Evolutionary conservation across 257 asterid species (phyloP).

Genomic region (Rauvolfia tetraphylla): DNA sequence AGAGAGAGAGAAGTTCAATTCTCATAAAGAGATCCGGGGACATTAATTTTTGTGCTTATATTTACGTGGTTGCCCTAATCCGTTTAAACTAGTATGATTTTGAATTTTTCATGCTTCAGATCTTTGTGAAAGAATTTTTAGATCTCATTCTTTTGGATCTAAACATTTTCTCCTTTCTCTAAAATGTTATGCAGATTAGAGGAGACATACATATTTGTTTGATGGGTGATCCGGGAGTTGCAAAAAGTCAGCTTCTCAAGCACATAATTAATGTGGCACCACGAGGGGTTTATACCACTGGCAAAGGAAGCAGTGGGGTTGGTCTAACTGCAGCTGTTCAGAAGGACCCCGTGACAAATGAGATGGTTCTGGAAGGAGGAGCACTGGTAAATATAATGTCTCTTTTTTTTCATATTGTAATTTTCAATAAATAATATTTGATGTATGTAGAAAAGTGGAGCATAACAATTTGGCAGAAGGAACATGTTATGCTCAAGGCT

Average conservation of each 20-base stretch:
- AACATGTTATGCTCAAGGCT: not conserved
- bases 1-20: not conserved
- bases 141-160: not conserved
- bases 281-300: constrained; percentile 93
- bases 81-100: not conserved
- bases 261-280: constrained; percentile 98
- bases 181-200: constrained; percentile 49
- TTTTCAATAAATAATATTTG: not conserved
- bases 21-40: constrained; percentile 3
- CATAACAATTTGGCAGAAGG: not conserved
- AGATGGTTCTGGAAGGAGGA: constrained; percentile 98
- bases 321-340: constrained; percentile 99
- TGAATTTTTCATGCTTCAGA: not conserved
- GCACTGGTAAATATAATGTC: constrained; percentile 67
- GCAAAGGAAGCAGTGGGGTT: constrained; percentile 98
- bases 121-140: not conserved
- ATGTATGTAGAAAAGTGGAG: not conserved
- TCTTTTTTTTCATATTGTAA: constrained; percentile 1
- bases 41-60: not conserved
- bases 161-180: not conserved
- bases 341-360: constrained; percentile 95
- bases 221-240: constrained; percentile 99
- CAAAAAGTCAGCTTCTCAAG: constrained; percentile 97
- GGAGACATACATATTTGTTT: constrained; percentile 81
- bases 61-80: not conserved